Evolutionary conservation across 176 grass and related monocot species (phyloP).

Genomic region (Avena sativa): DNA sequence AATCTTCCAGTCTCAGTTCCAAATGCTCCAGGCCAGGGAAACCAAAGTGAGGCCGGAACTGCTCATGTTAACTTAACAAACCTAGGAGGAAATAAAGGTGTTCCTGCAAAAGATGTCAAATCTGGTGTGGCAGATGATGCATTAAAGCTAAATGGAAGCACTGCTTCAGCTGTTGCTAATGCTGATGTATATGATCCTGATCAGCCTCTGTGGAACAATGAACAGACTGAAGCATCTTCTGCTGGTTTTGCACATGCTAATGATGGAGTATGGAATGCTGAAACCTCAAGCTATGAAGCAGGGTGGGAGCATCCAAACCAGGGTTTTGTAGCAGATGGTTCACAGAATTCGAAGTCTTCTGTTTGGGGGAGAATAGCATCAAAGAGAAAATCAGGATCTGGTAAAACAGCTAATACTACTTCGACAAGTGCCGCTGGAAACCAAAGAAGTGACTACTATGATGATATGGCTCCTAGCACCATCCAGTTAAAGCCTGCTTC

Average conservation of each 20-base stretch:
- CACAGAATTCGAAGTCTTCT: conserved; percentile 62
- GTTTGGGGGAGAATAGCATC: conserved; percentile 81
- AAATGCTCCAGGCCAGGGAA: conserved; percentile 59
- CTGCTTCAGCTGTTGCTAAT: conserved; percentile 59
- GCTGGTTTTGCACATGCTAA: conserved; percentile 54
- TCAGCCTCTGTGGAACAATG: conserved; percentile 94
- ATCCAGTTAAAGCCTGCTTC: conserved; percentile 48
- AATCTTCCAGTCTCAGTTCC: conserved; percentile 81
- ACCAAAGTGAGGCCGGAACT: conserved; percentile 64
- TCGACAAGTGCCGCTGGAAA: conserved; percentile 46
- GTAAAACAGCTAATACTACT: conserved; percentile 47
- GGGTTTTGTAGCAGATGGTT: conserved; percentile 43
- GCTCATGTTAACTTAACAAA: conserved; percentile 51
- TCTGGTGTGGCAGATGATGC: conserved; percentile 60
- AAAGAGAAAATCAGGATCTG: conserved; percentile 50
- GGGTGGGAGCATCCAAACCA: conserved; percentile 47
- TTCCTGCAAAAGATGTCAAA: conserved; percentile 66
- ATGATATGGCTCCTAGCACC: conserved; percentile 43
- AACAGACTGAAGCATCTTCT: conserved; percentile 60
- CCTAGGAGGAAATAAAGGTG: conserved; percentile 50
- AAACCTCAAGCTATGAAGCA: conserved; percentile 55
- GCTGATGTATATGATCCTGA: conserved; percentile 99
- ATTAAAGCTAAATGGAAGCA: conserved; percentile 62
- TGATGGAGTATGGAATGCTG: conserved; percentile 58
- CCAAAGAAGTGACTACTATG: conserved; percentile 49